Percentiles rank a stretch among this genome's conserved stretches.
These are phyloP conservation scores for Alternaria burnsii DNA, from an alignment of 2,329 filamentous ascomycete species.

Conservation along the genomic window DNA sequence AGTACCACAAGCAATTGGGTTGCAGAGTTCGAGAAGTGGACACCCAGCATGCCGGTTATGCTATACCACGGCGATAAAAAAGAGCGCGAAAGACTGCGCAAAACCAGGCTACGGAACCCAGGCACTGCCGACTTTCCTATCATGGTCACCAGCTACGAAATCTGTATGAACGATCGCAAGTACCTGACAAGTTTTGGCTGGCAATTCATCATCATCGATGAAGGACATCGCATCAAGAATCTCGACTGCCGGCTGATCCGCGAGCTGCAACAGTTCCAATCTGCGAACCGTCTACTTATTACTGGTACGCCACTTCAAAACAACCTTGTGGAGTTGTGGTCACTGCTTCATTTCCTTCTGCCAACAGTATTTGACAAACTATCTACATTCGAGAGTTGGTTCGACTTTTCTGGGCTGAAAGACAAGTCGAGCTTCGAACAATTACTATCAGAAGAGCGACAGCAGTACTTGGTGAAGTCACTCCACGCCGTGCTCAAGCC, in stretches of 20 bases:
- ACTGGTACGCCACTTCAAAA: conserved; percentile 96
- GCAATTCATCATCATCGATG: conserved; percentile 98
- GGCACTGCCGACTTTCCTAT: conserved; percentile 81
- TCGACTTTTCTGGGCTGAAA: conserved; percentile 92
- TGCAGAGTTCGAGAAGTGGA: conserved; percentile 91
- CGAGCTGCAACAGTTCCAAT: conserved; percentile 86
- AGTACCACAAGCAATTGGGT: conserved; percentile 97
- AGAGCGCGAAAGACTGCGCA: conserved; percentile 79
- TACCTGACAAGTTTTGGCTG: conserved; percentile 85
- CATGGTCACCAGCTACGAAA: conserved; percentile 94
- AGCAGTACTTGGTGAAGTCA: conserved; percentile 81
- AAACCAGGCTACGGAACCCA: conserved; percentile 74
- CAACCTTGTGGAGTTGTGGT: conserved; percentile 95
- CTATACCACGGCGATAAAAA: conserved; percentile 88
- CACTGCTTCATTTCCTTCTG: conserved; percentile 88
- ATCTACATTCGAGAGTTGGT: conserved; percentile 94
- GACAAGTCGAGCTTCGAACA: conserved; percentile 82
- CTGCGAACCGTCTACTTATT: conserved; percentile 88
- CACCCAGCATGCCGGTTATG: conserved; percentile 84
- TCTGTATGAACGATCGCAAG: conserved; percentile 89
- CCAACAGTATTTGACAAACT: conserved; percentile 93
- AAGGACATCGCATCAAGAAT: conserved; percentile 97
- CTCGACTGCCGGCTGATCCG: conserved; percentile 91
- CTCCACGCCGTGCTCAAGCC: conserved; percentile 94
- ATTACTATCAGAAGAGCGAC: conserved; percentile 79